Conservation (phyloP, 768 basidiomycete species). For the Calocybe gangraenosa region DNA sequence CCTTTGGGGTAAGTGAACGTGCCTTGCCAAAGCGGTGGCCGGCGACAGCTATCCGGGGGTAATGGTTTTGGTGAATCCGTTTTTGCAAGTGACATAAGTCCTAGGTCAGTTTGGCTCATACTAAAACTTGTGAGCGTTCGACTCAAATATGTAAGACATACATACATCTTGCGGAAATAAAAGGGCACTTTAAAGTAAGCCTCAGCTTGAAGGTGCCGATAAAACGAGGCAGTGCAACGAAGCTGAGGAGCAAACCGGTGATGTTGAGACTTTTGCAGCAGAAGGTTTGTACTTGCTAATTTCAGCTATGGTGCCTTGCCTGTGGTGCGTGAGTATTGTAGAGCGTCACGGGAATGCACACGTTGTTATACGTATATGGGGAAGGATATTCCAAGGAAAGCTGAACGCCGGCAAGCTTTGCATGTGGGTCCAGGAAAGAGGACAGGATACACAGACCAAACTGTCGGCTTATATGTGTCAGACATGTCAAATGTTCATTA, state of each 20-base stretch:
- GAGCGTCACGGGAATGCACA: too few relatives aligned
- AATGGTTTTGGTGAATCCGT: constrained; percentile 1
- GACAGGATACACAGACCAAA: not conserved
- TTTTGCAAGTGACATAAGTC: constrained; percentile 1
- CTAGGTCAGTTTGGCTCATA: not conserved
- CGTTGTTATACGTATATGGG: not conserved
- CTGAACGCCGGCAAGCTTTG: not conserved
- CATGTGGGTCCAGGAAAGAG: not conserved
- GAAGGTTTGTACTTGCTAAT: not conserved
- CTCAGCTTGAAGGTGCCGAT: not conserved
- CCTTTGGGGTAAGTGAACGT: constrained; percentile 5
- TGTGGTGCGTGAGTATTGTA: too few relatives aligned
- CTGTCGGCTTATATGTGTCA: constrained; percentile 2
- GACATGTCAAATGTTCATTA: not conserved
- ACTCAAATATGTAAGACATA: constrained; percentile 2
- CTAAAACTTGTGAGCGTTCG: not conserved
- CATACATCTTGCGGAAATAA: constrained; percentile 2
- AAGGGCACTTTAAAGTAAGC: not conserved
- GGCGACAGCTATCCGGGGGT: constrained; percentile 6
- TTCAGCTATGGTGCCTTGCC: too few relatives aligned
- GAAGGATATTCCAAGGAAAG: not conserved
- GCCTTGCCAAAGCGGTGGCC: constrained; percentile 4
- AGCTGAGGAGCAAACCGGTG: too few relatives aligned
- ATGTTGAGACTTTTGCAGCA: not conserved
- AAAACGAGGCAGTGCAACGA: not conserved